Conservation (phyloP, 1,284 basidiomycete genomes). For the Fomitopsis pinicola region DNA sequence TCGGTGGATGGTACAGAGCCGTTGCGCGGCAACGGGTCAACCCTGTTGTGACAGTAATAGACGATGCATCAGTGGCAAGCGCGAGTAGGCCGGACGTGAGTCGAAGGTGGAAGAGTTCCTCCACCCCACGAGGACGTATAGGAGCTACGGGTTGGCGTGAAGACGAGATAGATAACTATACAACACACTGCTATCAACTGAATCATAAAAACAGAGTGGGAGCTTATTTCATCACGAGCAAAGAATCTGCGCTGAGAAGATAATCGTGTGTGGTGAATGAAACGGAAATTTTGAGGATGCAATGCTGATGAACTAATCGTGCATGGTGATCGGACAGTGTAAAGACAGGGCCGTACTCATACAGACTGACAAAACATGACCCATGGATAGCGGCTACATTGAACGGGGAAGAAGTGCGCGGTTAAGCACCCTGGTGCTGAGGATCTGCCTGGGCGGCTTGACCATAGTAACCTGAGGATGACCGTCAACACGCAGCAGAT, state of each 20-base stretch:
- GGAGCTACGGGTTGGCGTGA: neutral
- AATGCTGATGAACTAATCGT: neutral
- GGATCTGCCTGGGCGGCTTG: slow-evolving; percentile 54
- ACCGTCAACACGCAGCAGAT: neutral
- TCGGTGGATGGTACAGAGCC: neutral
- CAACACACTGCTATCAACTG: slow-evolving; percentile 1
- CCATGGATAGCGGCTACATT: slow-evolving; percentile 19
- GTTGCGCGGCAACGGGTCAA: neutral
- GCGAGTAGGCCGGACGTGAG: neutral
- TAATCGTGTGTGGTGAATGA: neutral
- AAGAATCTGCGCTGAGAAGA: neutral
- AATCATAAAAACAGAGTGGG: slow-evolving; percentile 3
- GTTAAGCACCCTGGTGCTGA: slow-evolving; percentile 55
- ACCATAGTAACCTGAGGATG: slow-evolving; percentile 64
- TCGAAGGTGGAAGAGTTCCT: too few species aligned
- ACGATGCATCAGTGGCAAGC: neutral
- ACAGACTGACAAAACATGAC: slow-evolving; percentile 20
- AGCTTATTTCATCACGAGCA: slow-evolving; percentile 10
- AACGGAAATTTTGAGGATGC: neutral
- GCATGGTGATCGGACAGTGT: neutral
- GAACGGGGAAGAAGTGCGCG: slow-evolving; percentile 7
- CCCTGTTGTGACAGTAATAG: neutral
- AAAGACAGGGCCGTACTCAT: slow-evolving; percentile 13
- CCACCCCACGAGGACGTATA: neutral
- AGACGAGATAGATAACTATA: slow-evolving; percentile 4